Base-by-base conservation (phyloP, 2,329 filamentous ascomycete genomes). In the Moelleriella libera region DNA sequence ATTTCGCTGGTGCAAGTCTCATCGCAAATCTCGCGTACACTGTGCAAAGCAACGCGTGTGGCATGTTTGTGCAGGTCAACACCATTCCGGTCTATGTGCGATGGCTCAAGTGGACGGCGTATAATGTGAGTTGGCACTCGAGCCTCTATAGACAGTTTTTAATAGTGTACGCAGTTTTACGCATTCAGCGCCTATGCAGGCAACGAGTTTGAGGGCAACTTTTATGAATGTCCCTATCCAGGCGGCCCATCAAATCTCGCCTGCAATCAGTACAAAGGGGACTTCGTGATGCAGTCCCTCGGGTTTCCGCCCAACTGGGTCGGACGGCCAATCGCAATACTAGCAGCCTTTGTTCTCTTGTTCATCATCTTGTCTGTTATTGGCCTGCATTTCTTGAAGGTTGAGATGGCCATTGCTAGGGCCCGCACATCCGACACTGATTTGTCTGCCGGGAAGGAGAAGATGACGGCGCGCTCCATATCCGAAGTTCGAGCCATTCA, bases 21-120 rank as follows among this genome's bases (percentile, higher is more conserved):
- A 79, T 87, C 44, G 83, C 78, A 8, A 89, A 89, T 54, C 63
- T 88, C 44, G 75, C 72, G 0, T 88, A 81, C 54, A 89, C 85
- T 0, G 53, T 88, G 21, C 85, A 89, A 57, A 82, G 76, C 2
- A 78, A 88, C 67, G 80, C 80, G 0, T 87, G 83, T 52, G 85
- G 85, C 1, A 88, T 82, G 60, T 88, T 89, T 53, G 78, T 88
- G 11, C 83, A 88, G 59, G 71, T 73, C 9, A 78, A 85, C 47
- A 78, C 80, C 5, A 84, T 89, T 4, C 83, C 85, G 0, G 69
- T 88, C 1, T 89, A 88, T 55, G 77, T 87, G n/a, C 72, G 83
- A 48, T 89, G 85, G 85, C 66, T 85, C 2, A 88, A 87, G 58
- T 83, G 78, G 68, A 71, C 72, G 5, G 49, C 52, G 29, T 54